Evolutionary conservation across 805 yeast species (phyloP).

Genomic region (Cyberlindnera amylophila): DNA sequence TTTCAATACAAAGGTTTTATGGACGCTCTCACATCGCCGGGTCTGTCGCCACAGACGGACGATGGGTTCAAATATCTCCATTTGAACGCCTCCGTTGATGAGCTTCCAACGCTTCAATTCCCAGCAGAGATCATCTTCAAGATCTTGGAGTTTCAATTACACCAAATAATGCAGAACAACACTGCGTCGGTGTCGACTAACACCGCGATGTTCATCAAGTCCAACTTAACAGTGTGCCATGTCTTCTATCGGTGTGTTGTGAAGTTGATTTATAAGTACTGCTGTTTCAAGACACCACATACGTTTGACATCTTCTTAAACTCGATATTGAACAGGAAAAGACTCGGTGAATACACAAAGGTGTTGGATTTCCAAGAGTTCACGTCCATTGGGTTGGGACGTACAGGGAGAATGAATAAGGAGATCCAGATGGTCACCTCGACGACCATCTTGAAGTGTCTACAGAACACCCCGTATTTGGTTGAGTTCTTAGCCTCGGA

Average conservation of each 20-base stretch:
- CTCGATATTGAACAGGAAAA: constrained; percentile 43
- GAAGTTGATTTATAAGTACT: constrained; percentile 60
- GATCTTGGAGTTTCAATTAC: constrained; percentile 50
- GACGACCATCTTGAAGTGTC: constrained; percentile 60
- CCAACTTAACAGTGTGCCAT: constrained; percentile 52
- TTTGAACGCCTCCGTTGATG: constrained; percentile 1
- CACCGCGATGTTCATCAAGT: constrained; percentile 46
- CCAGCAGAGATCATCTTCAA: constrained; percentile 56
- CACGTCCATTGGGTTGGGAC: constrained; percentile 84
- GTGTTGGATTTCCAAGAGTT: constrained; percentile 84
- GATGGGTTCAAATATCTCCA: not conserved
- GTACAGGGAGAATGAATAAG: constrained; percentile 85
- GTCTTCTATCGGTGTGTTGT: constrained; percentile 55
- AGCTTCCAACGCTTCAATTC: constrained; percentile 21
- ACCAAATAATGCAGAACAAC: constrained; percentile 47
- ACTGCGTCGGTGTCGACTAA: constrained; percentile 49
- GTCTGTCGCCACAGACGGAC: constrained; percentile 6
- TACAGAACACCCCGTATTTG: constrained; percentile 60
- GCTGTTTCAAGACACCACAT: constrained; percentile 75
- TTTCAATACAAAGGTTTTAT: not conserved
- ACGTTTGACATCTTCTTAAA: constrained; percentile 68
- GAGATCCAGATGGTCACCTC: constrained; percentile 89
- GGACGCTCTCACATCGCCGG: constrained; percentile 8
- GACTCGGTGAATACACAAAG: constrained; percentile 59
- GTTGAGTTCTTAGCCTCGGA: constrained; percentile 81